Percentiles rank a stretch among this genome's conserved stretches.
Evolutionary conservation across 2,329 filamentous ascomycete species (phyloP).

Genomic region (Leptographium lundbergii): DNA sequence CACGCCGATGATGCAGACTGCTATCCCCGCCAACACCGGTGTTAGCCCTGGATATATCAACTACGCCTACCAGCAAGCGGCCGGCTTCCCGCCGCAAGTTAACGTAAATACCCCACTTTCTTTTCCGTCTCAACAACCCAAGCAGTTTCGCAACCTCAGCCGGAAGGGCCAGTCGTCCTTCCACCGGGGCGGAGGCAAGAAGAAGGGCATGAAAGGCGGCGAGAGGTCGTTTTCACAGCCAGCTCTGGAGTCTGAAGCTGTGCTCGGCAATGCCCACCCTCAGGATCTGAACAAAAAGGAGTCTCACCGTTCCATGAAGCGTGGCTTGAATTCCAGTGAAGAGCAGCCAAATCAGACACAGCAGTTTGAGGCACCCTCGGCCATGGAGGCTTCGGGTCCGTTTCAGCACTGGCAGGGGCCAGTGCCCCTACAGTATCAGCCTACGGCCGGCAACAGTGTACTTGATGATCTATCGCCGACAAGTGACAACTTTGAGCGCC

Average conservation of each 20-base stretch:
- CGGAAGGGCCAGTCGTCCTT: slow-evolving; percentile 18
- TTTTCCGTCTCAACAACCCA: not conserved
- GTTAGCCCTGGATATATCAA: slow-evolving; percentile 25
- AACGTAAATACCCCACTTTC: slow-evolving; percentile 11
- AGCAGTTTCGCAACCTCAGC: slow-evolving; percentile 18
- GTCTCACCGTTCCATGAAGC: slow-evolving; percentile 31
- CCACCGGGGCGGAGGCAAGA: slow-evolving; percentile 27
- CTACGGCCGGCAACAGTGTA: slow-evolving; percentile 1
- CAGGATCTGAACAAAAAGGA: slow-evolving; percentile 1
- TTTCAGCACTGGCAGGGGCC: slow-evolving; percentile 3
- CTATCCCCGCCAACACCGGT: slow-evolving; percentile 47
- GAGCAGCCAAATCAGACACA: slow-evolving; percentile 7
- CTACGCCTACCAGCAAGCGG: slow-evolving; percentile 2
- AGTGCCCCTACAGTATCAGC: slow-evolving; percentile 7
- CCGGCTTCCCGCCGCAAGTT: slow-evolving; percentile 9
- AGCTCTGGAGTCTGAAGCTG: slow-evolving; percentile 22
- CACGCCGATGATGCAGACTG: slow-evolving; percentile 55
- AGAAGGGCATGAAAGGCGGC: slow-evolving; percentile 30
- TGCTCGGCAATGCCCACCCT: slow-evolving; percentile 11
- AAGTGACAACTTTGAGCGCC: slow-evolving; percentile 57
- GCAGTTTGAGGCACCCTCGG: slow-evolving; percentile 5
- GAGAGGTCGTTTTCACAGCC: slow-evolving; percentile 30
- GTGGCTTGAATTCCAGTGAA: slow-evolving; percentile 21
- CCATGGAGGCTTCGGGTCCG: not conserved
- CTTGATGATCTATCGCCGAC: slow-evolving; percentile 53